Evolutionary conservation across 2,329 filamentous ascomycete species (phyloP), one percentile per base, ranked within the genome.

Genomic region (Trichoderma brevicompactum): DNA sequence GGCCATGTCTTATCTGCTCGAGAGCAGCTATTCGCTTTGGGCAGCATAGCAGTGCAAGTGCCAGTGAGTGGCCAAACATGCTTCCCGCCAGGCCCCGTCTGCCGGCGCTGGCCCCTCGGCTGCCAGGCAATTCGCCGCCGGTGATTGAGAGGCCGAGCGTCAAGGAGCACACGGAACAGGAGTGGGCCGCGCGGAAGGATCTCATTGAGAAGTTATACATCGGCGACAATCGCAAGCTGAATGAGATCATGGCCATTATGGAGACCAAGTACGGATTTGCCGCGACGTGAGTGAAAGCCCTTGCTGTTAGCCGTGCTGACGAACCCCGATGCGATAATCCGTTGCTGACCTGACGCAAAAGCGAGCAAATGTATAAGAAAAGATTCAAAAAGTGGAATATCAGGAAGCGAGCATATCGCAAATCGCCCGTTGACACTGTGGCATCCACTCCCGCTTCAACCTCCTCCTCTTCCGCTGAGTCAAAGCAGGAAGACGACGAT

Each of bases 341-440:
- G 36, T 36, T 41, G 38, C 46, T 61, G 34, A 54, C 65, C 34
- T 32, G 23, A 44, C 7, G 12, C 44, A 44, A 36, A 56, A 78
- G 76, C 61, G 75, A 77, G 64, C 75, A 78, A 70, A 78, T 78
- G 76, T 78, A 77, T 62, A 78, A 78, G 65, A 78, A 78, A 67
- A 72, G 76, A 38, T 68, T 78, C 50, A 76, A 75, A 68, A 78
- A 77, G 67, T 78, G 76, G 76, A 75, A 76, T 56, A 66, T 78
- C 23, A 74, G 76, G 60, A 78, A 78, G 63, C 72, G 76, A 43
- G 70, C 70, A 61, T 77, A 78, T 67, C 72, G 76, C 50, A 77
- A 74, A 67, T 52, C 53, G 12, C 40, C 56, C 13, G 61, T 52
- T 13, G 58, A 48, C 15, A 10, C 19, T 19, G 9, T 36, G 15